Percentiles rank a stretch among this genome's conserved stretches.
phyloP scores from a whole-genome alignment of 2,329 filamentous ascomycete species.

The Aureobasidium lini region DNA sequence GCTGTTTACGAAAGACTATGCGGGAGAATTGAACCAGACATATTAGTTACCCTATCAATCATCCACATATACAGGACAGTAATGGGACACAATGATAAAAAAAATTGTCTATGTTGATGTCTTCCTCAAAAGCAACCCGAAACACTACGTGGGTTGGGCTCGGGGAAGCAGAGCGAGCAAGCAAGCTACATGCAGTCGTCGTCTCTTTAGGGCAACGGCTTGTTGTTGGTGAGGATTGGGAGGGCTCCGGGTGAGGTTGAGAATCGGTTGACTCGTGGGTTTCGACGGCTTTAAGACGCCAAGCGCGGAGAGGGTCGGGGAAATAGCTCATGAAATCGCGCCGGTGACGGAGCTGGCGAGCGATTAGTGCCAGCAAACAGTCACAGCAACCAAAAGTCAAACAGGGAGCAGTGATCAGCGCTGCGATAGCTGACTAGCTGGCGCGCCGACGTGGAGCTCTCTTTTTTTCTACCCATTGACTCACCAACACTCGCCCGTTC shows the following conservation, averaged over 20 bases:
- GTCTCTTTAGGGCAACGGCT: neutral
- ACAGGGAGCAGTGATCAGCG: conserved; percentile 2
- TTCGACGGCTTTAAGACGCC: neutral
- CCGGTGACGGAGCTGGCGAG: neutral
- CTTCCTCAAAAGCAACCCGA: neutral
- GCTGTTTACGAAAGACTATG: neutral
- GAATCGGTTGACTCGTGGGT: neutral
- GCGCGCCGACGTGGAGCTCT: conserved; percentile 8
- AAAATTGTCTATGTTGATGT: neutral
- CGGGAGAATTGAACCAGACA: neutral
- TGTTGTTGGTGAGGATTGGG: neutral
- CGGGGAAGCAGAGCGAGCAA: neutral
- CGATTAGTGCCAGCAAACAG: conserved; percentile 5
- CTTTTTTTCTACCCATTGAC: conserved; percentile 11
- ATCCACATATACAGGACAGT: neutral
- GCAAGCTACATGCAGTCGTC: neutral
- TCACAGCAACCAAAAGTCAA: conserved; percentile 8
- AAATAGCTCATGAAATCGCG: neutral
- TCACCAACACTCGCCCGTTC: neutral
- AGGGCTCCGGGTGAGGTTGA: neutral
- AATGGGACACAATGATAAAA: neutral
- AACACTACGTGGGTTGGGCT: neutral
- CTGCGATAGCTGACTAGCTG: conserved; percentile 11
- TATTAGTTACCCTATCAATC: neutral
- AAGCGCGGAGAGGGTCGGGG: conserved; percentile 8